Base-by-base conservation (phyloP, 208 protist species). In the Acanthamoeba lenticulata region DNA sequence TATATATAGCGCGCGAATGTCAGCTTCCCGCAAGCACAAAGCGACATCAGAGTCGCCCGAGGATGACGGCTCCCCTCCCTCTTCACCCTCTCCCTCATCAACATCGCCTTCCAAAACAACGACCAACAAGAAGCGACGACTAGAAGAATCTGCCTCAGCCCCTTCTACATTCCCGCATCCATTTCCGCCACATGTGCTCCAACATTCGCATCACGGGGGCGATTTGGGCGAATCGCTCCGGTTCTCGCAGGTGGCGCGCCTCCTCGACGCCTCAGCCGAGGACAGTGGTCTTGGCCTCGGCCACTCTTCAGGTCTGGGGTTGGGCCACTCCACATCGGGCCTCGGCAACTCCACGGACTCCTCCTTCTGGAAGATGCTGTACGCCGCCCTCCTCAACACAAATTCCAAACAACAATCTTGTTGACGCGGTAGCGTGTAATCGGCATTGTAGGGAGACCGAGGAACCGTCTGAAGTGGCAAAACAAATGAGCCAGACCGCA, bases 301-400 rank as follows among this genome's bases (percentile, higher is more conserved):
- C 40, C 17, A 74, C 60, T 69, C 45, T 21, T 60, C 65, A 24
- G n/a, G n/a, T n/a, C n/a, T 83, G 1, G 52, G 52, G 40, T 27
- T 83, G 72, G 72, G 72, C 40, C 17, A 74, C 60, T 69, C 45
- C 52, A n/a, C 65, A 24, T 34, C 72, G 2, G 72, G 72, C 24
- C 72, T 83, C 40, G 72, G 72, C 36, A 83, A 32, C 34, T 83
- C 72, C 38, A 83, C 72, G 7, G 72, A 83, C 36, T 44, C 72
- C 72, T 83, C 72, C 72, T 83, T 83, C 72, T 83, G 72, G 72
- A 83, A 83, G 72, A 83, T 83, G 72, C 72, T 83, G 72, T 83
- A 83, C 72, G 72, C 29, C 67, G 7, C 9, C 67, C 67, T 40
- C 9, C 38, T 27, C 29, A n/a, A 79, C 67, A n/a, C 29, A 21